phyloP scores from a whole-genome alignment of 148 eudicot species.

The Dysphania ambrosioides region DNA sequence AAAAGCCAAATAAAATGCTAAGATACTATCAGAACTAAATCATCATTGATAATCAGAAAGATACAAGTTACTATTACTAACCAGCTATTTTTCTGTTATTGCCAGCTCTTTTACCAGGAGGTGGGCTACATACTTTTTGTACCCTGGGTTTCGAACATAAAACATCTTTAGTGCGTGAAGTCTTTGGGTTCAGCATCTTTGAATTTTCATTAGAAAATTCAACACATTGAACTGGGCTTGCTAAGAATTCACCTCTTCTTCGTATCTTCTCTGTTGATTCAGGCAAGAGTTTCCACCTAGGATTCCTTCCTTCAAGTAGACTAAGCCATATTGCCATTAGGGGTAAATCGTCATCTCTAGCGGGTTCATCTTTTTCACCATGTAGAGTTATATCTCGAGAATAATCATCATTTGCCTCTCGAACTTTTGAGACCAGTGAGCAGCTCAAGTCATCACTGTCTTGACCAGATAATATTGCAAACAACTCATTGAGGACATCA shows the following conservation, averaged over 20 bases:
- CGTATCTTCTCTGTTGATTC: slow-evolving; percentile 10
- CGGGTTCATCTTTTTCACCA: slow-evolving; percentile 26
- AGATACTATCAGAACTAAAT: background rate
- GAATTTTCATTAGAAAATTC: slow-evolving; percentile 1
- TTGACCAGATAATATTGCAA: slow-evolving; percentile 34
- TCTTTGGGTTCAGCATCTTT: background rate
- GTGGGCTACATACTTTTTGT: background rate
- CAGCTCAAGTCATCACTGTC: slow-evolving; percentile 7
- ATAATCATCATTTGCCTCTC: slow-evolving; percentile 16
- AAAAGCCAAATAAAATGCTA: background rate
- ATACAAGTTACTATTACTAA: slow-evolving; percentile 21
- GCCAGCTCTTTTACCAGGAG: background rate
- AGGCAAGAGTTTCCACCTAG: slow-evolving; percentile 35
- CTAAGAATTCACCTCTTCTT: slow-evolving; percentile 17
- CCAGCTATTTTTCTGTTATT: slow-evolving; percentile 14
- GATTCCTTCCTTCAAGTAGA: slow-evolving; percentile 30
- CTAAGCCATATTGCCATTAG: slow-evolving; percentile 30
- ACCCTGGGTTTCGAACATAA: background rate
- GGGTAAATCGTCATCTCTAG: slow-evolving; percentile 27
- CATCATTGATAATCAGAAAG: slow-evolving; percentile 6
- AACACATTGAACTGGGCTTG: background rate
- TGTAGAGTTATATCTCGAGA: slow-evolving; percentile 13
- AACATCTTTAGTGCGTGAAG: slow-evolving; percentile 1
- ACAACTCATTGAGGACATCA: slow-evolving; percentile 49
- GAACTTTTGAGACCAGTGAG: slow-evolving; percentile 27